Percentiles rank a stretch among this genome's conserved stretches.
Evolutionary conservation across 176 grass and related monocot species (phyloP).

Genomic region (Aegilops longissima): DNA sequence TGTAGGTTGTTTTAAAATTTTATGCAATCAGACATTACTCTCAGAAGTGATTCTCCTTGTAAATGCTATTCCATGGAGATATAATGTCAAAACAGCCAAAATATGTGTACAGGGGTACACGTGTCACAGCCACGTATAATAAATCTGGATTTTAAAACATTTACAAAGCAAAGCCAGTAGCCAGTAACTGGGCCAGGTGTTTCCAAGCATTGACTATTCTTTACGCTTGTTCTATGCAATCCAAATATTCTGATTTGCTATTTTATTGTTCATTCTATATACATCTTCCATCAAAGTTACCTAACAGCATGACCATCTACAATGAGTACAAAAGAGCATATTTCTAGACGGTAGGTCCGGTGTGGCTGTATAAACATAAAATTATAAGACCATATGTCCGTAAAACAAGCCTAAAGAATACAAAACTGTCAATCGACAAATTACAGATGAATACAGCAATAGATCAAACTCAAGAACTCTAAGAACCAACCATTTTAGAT

Average conservation of each 20-base stretch:
- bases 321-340: neutral
- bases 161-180: neutral
- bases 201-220: neutral
- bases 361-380: neutral
- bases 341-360: neutral
- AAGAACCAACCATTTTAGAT: neutral
- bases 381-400: neutral
- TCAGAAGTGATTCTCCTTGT: neutral
- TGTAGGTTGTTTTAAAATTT: neutral
- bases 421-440: neutral
- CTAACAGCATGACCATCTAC: neutral
- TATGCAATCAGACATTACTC: neutral
- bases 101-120: neutral
- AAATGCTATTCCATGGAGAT: neutral
- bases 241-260: neutral
- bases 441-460: neutral
- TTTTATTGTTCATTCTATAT: neutral
- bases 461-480: slow-evolving; percentile 8
- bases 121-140: neutral
- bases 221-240: no score
- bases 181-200: neutral
- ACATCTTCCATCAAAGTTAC: neutral
- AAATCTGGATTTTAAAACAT: neutral
- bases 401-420: slow-evolving; percentile 9
- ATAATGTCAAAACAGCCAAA: neutral